Evolutionary conservation across 2,329 filamentous ascomycete genomes (phyloP).

Genomic region (Cercospora zeae-maydis): DNA sequence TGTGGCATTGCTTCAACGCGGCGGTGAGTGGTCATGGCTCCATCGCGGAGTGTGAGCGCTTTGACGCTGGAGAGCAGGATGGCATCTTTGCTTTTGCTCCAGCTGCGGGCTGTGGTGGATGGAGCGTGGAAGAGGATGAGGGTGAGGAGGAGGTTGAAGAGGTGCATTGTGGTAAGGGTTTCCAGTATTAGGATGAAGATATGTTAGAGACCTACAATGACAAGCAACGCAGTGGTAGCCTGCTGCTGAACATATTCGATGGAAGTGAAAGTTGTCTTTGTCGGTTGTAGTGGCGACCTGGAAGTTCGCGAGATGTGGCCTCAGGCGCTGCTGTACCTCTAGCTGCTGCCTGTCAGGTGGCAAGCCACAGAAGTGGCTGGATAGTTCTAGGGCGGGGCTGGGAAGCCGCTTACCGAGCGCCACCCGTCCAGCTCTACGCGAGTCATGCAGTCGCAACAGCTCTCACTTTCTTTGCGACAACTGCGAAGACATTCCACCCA

Average conservation of each 20-base stretch:
- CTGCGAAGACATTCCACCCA: background rate
- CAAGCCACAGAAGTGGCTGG: background rate
- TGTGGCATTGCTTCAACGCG: constrained; percentile 70
- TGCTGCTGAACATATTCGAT: background rate
- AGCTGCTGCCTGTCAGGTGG: background rate
- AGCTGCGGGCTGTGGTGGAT: constrained; percentile 10
- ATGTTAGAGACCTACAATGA: background rate
- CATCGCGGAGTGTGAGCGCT: constrained; percentile 70
- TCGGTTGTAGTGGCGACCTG: background rate
- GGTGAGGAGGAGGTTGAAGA: constrained; percentile 10
- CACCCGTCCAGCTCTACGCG: background rate
- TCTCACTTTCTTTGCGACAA: constrained; percentile 1
- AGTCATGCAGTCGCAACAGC: background rate
- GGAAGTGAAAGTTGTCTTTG: background rate
- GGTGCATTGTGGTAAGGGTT: constrained; percentile 9
- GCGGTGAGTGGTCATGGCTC: constrained; percentile 67
- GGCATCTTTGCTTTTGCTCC: constrained; percentile 31
- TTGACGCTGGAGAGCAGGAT: constrained; percentile 64
- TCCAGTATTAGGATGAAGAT: background rate
- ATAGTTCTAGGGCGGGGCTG: no score
- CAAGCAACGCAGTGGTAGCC: background rate
- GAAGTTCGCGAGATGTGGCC: background rate
- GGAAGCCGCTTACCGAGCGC: background rate
- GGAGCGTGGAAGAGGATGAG: constrained; percentile 13
- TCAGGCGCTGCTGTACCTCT: no score